Conservation (phyloP, 192 early-diverging fungal genomes). For the Coemansia sp. region DNA sequence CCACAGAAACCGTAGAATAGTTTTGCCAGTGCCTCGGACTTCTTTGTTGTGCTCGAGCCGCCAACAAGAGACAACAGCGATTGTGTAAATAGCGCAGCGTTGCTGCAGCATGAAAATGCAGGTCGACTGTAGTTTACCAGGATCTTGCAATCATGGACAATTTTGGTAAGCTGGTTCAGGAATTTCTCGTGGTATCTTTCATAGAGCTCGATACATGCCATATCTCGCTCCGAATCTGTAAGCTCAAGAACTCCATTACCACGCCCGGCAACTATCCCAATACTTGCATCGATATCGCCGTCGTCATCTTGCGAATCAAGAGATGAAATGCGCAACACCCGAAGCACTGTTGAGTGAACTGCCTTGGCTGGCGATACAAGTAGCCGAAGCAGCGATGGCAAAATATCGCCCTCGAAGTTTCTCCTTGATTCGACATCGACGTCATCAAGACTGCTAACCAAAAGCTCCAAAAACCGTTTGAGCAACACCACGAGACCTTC, state of each 20-base stretch:
- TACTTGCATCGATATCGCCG: neutral
- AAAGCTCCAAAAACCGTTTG: conserved; percentile 16
- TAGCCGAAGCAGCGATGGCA: conserved; percentile 21
- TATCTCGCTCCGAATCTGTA: conserved; percentile 28
- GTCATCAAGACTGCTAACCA: conserved; percentile 19
- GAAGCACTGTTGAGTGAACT: conserved; percentile 18
- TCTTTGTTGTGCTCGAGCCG: conserved; percentile 7
- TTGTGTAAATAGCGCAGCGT: conserved; percentile 27
- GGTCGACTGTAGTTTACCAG: conserved; percentile 39
- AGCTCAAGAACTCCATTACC: neutral
- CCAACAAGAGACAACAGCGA: conserved; percentile 24
- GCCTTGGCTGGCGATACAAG: conserved; percentile 31
- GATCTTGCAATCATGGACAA: conserved; percentile 35
- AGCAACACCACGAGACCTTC: conserved; percentile 16
- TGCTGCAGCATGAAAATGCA: conserved; percentile 33
- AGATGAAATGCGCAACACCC: conserved; percentile 17
- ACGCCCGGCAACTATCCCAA: neutral
- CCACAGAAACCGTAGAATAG: conserved; percentile 48
- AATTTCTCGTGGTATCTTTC: conserved; percentile 26
- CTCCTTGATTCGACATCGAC: conserved; percentile 16
- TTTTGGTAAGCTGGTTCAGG: conserved; percentile 18
- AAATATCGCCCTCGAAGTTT: conserved; percentile 29
- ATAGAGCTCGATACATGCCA: conserved; percentile 42
- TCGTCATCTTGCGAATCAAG: conserved; percentile 15
- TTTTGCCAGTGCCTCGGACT: conserved; percentile 31